phyloP scores from a whole-genome alignment of 768 basidiomycete species.

The Lyophyllum semitale region DNA sequence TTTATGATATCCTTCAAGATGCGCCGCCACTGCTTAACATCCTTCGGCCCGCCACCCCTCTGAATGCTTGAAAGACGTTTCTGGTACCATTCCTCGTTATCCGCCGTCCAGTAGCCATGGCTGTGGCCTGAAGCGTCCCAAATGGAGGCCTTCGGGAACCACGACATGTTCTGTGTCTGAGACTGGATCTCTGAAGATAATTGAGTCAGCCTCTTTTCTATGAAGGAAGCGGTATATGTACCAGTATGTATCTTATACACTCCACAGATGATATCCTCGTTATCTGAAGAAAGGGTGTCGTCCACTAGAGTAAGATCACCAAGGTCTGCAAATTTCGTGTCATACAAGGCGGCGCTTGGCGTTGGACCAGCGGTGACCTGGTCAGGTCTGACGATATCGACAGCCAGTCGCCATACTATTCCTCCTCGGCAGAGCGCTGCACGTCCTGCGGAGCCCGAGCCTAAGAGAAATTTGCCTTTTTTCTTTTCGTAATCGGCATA shows the following conservation, averaged over 20 bases:
- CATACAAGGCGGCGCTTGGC: background rate
- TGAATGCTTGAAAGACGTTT: background rate
- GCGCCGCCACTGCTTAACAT: background rate
- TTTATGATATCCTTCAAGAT: background rate
- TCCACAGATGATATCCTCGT: background rate
- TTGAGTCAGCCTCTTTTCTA: background rate
- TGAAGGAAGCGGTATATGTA: background rate
- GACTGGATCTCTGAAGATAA: background rate
- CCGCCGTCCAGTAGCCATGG: background rate
- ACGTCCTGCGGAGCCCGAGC: background rate
- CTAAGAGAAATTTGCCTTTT: background rate
- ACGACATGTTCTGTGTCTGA: background rate
- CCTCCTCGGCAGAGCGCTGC: constrained; percentile 1
- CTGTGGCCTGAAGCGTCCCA: background rate
- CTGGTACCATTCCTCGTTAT: background rate
- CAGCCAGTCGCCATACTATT: constrained; percentile 9
- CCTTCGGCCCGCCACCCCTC: background rate
- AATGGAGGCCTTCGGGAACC: background rate
- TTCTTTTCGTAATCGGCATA: constrained; percentile 1
- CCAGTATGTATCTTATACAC: background rate
- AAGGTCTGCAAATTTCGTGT: background rate
- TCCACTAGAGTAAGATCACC: background rate
- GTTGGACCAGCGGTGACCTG: background rate
- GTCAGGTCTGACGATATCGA: background rate
- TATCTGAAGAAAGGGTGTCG: no score